Base-by-base conservation (phyloP, 2,329 filamentous ascomycete species). In the Curvularia sp. region DNA sequence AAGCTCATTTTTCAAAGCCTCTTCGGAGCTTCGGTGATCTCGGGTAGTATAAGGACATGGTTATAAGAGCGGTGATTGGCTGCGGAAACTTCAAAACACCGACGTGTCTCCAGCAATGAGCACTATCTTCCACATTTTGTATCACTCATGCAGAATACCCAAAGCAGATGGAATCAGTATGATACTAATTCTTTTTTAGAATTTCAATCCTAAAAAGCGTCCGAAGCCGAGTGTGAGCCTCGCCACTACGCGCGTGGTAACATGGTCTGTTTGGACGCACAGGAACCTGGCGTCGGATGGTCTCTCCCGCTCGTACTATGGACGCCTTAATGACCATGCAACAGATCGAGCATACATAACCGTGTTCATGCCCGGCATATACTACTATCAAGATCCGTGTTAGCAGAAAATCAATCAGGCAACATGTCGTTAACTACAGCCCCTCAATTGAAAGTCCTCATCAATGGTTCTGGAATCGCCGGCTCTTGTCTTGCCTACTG, bases 381-480 rank as follows among this genome's bases (percentile, higher is more conserved):
- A 24, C 22, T 24, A 24, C 22, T 24, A 24, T 4, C 22, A 24
- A 24, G 22, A 24, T 24, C 22, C 22, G 4, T 24, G 4, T 33
- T 24, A 49, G 28, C 31, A 51, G 20, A 33, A n/a, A 28, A 9
- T 35, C 43, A 13, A 57, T 44, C 22, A 22, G 7, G 26, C 18
- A 54, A 35, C 24, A 61, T 61, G 58, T 43, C 49, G 35, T 15
- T 43, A 33, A 57, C 55, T n/a, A 46, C 60, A 48, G 5, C 54
- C 60, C 38, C 69, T 60, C 28, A 65, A n/a, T 22, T 62, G 2
- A 62, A 57, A 55, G 42, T 79, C 28, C 75, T 79, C 58, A 75
- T 80, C 49, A 70, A 71, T 4, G 78, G 78, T 26, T 74, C 69
- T 13, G 76, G 77, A n/a, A 73, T 80, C 18, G 78, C 77, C 28